Conservation (phyloP, 2,329 filamentous ascomycete genomes). For the Calonectria honghensis region DNA sequence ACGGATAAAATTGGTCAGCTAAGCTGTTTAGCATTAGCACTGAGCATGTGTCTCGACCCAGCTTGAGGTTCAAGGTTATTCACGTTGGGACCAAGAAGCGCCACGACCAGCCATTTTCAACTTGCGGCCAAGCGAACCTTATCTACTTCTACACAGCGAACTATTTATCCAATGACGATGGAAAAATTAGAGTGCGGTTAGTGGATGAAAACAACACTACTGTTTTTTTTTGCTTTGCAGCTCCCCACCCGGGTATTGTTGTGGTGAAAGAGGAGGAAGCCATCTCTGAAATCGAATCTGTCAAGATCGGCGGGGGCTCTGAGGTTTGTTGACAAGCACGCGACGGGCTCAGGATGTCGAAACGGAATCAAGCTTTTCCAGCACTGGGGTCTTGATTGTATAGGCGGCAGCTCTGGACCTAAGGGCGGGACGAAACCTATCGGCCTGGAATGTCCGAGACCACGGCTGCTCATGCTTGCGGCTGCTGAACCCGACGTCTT, state of each 20-base stretch:
- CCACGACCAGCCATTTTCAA: conserved; percentile 1
- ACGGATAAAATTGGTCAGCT: conserved; percentile 15
- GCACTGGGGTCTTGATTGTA: not conserved
- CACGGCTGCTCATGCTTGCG: conserved; percentile 6
- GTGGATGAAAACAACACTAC: conserved; percentile 18
- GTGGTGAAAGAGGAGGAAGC: not conserved
- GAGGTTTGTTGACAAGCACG: not conserved
- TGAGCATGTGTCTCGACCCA: conserved; percentile 3
- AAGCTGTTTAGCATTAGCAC: not conserved
- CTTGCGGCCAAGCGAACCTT: not conserved
- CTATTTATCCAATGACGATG: not conserved
- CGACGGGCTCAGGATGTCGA: too few relatives aligned
- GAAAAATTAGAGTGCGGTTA: conserved; percentile 1
- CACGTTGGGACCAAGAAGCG: conserved; percentile 1
- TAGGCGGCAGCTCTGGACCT: not conserved
- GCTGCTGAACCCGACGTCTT: not conserved
- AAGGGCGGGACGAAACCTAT: not conserved
- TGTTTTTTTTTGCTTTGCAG: conserved; percentile 9
- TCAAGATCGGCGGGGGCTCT: not conserved
- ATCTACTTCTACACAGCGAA: not conserved
- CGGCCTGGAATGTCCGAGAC: conserved; percentile 3
- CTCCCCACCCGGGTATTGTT: not conserved
- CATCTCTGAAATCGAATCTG: not conserved
- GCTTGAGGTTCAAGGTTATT: conserved; percentile 6
- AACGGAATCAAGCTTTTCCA: not conserved